These are phyloP conservation scores for Paracoccidioides brasiliensis DNA, from an alignment of 2,329 filamentous ascomycete genomes.

Conservation along the genomic window DNA sequence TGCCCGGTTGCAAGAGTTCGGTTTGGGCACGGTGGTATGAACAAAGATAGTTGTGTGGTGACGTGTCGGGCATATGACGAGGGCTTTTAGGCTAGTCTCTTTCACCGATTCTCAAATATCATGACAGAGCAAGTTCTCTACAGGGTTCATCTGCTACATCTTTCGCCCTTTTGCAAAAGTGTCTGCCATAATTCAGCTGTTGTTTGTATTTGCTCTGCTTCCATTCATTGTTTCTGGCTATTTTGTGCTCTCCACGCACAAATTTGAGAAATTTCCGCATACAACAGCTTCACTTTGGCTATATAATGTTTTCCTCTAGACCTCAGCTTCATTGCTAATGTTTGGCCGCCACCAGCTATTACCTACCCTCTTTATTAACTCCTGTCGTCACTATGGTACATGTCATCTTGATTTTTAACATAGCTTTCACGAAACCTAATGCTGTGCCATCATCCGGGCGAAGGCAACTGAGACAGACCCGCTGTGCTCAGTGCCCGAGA, in stretches of 20 bases:
- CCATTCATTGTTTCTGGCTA: not conserved
- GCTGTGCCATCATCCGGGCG: not conserved
- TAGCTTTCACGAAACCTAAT: not conserved
- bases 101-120: too few relatives aligned
- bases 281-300: not conserved
- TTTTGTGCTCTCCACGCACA: not conserved
- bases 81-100: too few relatives aligned
- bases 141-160: too few relatives aligned
- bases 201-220: not conserved
- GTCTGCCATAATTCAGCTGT: not conserved
- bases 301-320: not conserved
- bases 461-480: not conserved
- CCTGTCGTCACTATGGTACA: not conserved
- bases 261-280: not conserved
- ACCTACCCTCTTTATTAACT: not conserved
- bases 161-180: not conserved
- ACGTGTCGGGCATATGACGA: too few relatives aligned
- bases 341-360: not conserved
- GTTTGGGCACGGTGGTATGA: not conserved
- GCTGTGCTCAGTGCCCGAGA: not conserved
- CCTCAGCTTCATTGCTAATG: not conserved
- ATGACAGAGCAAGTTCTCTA: not conserved
- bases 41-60: not conserved
- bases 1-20: not conserved
- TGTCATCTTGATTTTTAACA: not conserved